phyloP scores from a whole-genome alignment of 139 green algal species.

The Limnomonas spitsbergensis region DNA sequence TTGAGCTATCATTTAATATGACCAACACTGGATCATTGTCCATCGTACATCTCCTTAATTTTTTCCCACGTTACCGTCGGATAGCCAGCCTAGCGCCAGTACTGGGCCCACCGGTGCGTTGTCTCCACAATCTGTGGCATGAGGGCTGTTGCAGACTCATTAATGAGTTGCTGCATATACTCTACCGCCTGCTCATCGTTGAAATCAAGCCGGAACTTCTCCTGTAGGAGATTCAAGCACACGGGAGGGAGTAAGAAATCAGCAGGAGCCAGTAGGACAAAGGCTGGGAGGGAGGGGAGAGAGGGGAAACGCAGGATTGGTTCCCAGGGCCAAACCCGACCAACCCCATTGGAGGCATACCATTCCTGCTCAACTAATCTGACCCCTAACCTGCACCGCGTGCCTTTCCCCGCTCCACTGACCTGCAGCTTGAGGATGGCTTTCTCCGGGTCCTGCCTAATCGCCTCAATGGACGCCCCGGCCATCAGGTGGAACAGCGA shows the following conservation, averaged over 20 bases:
- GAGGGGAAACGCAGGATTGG: too few species aligned
- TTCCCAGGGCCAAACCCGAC: too few species aligned
- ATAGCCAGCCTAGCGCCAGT: slow-evolving; percentile 84
- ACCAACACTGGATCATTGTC: too few species aligned
- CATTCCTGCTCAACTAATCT: not conserved
- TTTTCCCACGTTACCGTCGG: too few species aligned
- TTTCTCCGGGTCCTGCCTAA: slow-evolving; percentile 81
- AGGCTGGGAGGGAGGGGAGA: too few species aligned
- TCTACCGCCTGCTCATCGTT: slow-evolving; percentile 84
- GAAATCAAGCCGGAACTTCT: slow-evolving; percentile 90
- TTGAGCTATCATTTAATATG: too few species aligned
- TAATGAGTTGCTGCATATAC: slow-evolving; percentile 88
- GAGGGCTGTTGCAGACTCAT: slow-evolving; percentile 78
- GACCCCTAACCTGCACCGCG: too few species aligned
- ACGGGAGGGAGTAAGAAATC: not conserved
- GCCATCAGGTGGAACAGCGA: slow-evolving; percentile 95
- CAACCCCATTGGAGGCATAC: too few species aligned
- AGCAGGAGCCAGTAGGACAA: not conserved
- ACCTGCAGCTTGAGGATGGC: slow-evolving; percentile 88
- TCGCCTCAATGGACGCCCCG: slow-evolving; percentile 77
- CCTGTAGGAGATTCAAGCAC: too few species aligned
- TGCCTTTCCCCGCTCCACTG: not conserved
- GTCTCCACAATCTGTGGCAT: slow-evolving; percentile 91
- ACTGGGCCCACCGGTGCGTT: slow-evolving; percentile 87
- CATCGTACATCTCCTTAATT: too few species aligned